Evolutionary conservation across 441 rosid species (phyloP), one percentile per base, ranked within the genome.

Genomic region (Daphne laureola): DNA sequence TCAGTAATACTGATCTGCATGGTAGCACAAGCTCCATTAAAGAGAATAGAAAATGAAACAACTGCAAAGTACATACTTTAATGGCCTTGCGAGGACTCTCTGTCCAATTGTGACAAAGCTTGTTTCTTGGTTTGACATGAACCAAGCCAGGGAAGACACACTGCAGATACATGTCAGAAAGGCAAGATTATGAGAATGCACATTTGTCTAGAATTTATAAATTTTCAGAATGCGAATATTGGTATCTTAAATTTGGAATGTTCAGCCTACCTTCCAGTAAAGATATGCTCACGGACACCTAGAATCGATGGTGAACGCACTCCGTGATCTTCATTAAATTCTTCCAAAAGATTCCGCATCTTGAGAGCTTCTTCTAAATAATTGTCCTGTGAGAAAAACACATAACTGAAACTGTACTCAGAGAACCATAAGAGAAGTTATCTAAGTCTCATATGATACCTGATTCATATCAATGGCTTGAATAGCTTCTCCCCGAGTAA

Each of bases 381-480:
- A 73, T 92, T 91, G 71, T 92, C 98, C 98, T 88, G 57, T 50
- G 58, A 51, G 54, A 60, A 65, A 57, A 54, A 62, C 55, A 4
- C 18, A 57, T 18, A 12, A 51, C 53, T 17, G 41, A 14, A 54
- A 54, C n/a, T 64, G 14, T 31, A 31, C 38, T 31, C 13, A 12
- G 17, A 47, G 8, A 51, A 38, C 18, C 51, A 58, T 21, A 18
- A 21, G 5, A 13, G 9, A 26, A 58, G 41, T 23, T 12, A 17
- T 17, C 13, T 15, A 53, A 17, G 46, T 52, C 51, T 59, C 41
- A 26, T 9, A 38, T 27, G 47, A 36, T 68, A 82, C 96, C 86
- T 91, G 98, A 71, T 91, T 88, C 96, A 91, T 91, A 73, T 91
- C 98, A 71, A 91, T 91, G 55, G 93, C 72, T 62, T 85, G 98